Percentiles rank a stretch among this genome's conserved stretches.
These are phyloP conservation scores for Coriaria nepalensis DNA, from an alignment of 306 rosid genomes.

Conservation along the genomic window DNA sequence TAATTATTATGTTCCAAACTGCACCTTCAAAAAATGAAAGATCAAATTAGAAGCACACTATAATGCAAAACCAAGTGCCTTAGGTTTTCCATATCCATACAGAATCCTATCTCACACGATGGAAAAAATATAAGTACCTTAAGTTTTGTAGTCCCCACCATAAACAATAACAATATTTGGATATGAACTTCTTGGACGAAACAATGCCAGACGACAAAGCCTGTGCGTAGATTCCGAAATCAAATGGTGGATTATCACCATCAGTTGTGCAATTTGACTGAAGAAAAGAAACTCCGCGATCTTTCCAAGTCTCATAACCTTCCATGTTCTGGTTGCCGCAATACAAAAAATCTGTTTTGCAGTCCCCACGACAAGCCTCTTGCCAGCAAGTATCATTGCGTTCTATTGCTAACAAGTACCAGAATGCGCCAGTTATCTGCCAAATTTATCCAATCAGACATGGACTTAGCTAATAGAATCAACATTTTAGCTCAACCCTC, in stretches of 20 bases:
- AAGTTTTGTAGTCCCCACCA: conserved; percentile 99
- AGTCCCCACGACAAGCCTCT: conserved; percentile 31
- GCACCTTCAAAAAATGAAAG: too few relatives aligned
- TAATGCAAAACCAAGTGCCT: neutral
- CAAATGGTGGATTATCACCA: conserved; percentile 28
- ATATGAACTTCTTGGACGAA: conserved; percentile 46
- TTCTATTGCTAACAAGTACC: conserved; percentile 88
- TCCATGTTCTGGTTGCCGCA: conserved; percentile 38
- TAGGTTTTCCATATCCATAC: neutral
- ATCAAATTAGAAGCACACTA: too few relatives aligned
- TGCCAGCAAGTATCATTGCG: conserved; percentile 96
- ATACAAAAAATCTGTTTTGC: conserved; percentile 42
- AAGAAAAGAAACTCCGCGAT: conserved; percentile 14
- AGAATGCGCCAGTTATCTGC: conserved; percentile 93
- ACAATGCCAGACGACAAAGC: conserved; percentile 57
- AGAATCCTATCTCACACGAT: neutral
- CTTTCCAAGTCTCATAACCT: conserved; percentile 29
- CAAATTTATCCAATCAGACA: conserved; percentile 10
- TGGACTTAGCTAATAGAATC: neutral
- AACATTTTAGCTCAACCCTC: too few relatives aligned
- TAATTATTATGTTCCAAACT: too few relatives aligned
- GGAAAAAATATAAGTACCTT: conserved; percentile 33
- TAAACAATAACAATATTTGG: conserved; percentile 84
- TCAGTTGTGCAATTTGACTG: conserved; percentile 25
- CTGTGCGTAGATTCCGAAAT: conserved; percentile 64